Evolutionary conservation across 192 early-diverging fungal species (phyloP).

Genomic region (Podochytrium sp.): DNA sequence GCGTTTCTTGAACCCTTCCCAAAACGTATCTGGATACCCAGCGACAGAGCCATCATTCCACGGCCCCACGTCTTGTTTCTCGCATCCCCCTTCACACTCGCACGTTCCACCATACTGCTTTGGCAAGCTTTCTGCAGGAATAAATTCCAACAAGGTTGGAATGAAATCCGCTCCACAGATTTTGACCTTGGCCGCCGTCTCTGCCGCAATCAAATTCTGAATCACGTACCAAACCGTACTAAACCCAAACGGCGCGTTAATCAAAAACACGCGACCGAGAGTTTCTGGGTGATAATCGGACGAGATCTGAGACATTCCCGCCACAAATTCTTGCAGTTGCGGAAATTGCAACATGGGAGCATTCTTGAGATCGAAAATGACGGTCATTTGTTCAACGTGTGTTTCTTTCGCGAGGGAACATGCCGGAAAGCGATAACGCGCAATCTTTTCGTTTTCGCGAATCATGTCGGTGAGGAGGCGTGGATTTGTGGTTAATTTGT

Average conservation of each 20-base stretch:
- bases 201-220: constrained; percentile 23
- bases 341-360: constrained; percentile 70
- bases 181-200: constrained; percentile 67
- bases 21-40: constrained; percentile 22
- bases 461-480: constrained; percentile 63
- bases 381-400: constrained; percentile 72
- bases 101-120: constrained; percentile 8
- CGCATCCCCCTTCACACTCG: constrained; percentile 21
- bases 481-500: no score
- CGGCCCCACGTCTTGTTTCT: constrained; percentile 13
- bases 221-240: constrained; percentile 22
- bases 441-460: constrained; percentile 65
- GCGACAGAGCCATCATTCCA: constrained; percentile 32
- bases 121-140: constrained; percentile 11
- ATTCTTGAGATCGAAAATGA: constrained; percentile 79
- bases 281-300: constrained; percentile 90
- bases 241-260: constrained; percentile 83
- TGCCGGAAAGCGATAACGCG: constrained; percentile 68
- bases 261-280: constrained; percentile 74
- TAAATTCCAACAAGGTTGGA: background rate
- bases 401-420: constrained; percentile 61
- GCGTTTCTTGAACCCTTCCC: constrained; percentile 15
- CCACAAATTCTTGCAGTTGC: constrained; percentile 59
- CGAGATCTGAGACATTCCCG: constrained; percentile 70
- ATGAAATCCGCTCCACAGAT: background rate